Conservation (phyloP, 495 filamentous ascomycete genomes). For the Xylaria sp. region DNA sequence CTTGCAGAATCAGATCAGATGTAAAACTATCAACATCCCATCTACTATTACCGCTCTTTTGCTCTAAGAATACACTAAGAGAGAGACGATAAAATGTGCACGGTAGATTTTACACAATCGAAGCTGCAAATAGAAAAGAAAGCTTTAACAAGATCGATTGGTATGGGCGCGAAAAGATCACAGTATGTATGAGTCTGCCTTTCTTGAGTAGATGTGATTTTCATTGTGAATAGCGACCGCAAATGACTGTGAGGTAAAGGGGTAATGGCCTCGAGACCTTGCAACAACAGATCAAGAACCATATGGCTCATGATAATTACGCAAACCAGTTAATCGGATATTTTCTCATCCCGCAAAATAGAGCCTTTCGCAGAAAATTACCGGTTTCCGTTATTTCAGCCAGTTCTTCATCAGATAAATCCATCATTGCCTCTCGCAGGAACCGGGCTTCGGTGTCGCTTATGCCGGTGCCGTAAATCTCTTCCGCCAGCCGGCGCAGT, state of each 20-base stretch:
- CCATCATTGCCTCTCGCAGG: background rate
- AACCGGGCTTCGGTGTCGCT: background rate
- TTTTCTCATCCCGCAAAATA: background rate
- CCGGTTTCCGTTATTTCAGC: background rate
- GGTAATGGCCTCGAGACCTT: no score
- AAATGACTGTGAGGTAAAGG: no score
- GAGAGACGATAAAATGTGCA: background rate
- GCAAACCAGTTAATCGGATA: no score
- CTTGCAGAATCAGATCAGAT: background rate
- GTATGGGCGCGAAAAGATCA: background rate
- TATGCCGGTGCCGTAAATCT: conserved; percentile 18
- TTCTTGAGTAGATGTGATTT: background rate
- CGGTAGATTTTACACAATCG: background rate
- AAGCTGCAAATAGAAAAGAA: background rate
- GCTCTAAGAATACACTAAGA: background rate
- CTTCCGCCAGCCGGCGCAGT: conserved; percentile 41
- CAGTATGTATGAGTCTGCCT: background rate
- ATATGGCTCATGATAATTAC: no score
- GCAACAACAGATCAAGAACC: no score
- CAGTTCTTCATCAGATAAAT: background rate
- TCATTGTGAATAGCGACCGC: no score
- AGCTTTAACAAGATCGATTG: background rate
- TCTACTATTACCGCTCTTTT: background rate
- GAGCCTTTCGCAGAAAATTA: background rate
- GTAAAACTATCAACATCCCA: background rate